These are phyloP conservation scores for Simmondsia chinensis DNA, from an alignment of 148 eudicot genomes.

Conservation along the genomic window DNA sequence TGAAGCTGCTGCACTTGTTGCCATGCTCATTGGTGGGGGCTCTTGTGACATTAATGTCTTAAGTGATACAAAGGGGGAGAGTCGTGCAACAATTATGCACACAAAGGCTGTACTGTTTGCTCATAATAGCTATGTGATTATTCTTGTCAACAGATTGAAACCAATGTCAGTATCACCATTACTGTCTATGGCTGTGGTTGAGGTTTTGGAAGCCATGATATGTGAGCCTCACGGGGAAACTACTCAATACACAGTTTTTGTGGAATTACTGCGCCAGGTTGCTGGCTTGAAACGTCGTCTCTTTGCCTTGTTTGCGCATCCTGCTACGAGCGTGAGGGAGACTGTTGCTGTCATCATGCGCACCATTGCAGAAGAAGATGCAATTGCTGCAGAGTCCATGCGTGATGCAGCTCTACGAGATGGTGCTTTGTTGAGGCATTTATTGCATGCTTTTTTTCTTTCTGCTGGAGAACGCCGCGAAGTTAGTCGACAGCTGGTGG, in stretches of 20 bases:
- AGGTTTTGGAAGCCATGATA: conserved; percentile 96
- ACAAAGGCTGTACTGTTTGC: conserved; percentile 89
- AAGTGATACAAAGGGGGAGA: conserved; percentile 84
- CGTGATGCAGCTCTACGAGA: conserved; percentile 98
- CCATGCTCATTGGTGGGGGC: conserved; percentile 95
- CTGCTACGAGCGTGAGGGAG: conserved; percentile 93
- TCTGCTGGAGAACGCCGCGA: conserved; percentile 87
- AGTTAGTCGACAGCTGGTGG: conserved; percentile 95
- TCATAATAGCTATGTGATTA: conserved; percentile 47
- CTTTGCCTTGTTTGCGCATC: conserved; percentile 95
- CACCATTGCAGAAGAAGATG: conserved; percentile 99
- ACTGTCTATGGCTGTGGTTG: conserved; percentile 85
- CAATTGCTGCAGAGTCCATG: conserved; percentile 99
- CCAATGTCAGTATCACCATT: conserved; percentile 94
- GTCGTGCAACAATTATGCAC: conserved; percentile 92
- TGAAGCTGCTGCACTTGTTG: conserved; percentile 84
- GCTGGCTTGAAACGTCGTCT: conserved; percentile 87
- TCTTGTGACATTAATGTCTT: conserved; percentile 64
- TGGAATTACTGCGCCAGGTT: conserved; percentile 85
- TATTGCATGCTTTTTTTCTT: conserved; percentile 81
- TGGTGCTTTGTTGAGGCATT: conserved; percentile 92
- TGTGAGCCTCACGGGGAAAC: conserved; percentile 98
- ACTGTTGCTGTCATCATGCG: conserved; percentile 98
- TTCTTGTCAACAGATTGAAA: conserved; percentile 85
- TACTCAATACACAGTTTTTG: conserved; percentile 89